Evolutionary conservation across 192 early-diverging fungal species (phyloP).

Genomic region (Spizellomyces sp.): DNA sequence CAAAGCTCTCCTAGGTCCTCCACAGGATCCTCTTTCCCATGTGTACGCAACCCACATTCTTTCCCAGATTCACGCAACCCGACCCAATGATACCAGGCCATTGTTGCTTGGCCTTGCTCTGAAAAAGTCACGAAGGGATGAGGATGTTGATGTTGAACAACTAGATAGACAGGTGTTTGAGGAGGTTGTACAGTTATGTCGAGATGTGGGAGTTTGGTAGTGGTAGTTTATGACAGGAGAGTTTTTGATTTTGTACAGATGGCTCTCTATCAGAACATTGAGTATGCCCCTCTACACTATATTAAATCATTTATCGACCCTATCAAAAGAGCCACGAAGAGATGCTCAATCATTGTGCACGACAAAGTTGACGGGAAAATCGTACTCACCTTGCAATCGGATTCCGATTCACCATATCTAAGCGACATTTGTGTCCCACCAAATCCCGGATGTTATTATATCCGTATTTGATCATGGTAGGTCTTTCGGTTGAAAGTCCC

Average conservation of each 20-base stretch:
- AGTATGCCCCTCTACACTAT: too few species aligned
- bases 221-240: not conserved
- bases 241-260: too few species aligned
- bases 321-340: too few species aligned
- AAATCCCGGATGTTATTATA: constrained; percentile 93
- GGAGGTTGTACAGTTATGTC: constrained; percentile 4
- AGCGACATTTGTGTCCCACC: constrained; percentile 91
- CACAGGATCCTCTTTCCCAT: constrained; percentile 15
- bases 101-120: constrained; percentile 16
- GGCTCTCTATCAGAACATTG: too few species aligned
- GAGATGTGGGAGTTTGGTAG: constrained; percentile 18
- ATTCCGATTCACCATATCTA: constrained; percentile 86
- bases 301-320: too few species aligned
- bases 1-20: constrained; percentile 22
- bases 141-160: constrained; percentile 4
- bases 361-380: not conserved
- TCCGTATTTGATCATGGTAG: constrained; percentile 98
- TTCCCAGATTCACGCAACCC: constrained; percentile 10
- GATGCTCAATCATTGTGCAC: too few species aligned
- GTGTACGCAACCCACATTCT: constrained; percentile 27
- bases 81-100: constrained; percentile 16
- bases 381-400: constrained; percentile 55
- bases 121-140: constrained; percentile 1
- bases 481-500: constrained; percentile 95
- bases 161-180: not conserved